Conservation (phyloP, 805 yeast genomes). For the Wickerhamiella australiensis region DNA sequence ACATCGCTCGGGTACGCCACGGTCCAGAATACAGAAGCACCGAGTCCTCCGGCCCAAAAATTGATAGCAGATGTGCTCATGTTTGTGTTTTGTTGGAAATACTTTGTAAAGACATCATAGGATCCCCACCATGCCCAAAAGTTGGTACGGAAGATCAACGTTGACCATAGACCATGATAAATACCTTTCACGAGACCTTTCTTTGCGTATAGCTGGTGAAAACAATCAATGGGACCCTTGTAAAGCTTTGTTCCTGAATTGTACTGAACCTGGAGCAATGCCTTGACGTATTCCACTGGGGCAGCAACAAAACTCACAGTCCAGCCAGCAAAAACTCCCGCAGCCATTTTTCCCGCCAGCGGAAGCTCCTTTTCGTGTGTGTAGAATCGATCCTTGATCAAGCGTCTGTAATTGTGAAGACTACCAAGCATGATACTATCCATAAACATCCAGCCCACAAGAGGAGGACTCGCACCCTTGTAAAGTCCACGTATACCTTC, state of each 20-base stretch:
- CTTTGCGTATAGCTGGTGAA: constrained; percentile 29
- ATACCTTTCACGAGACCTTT: constrained; percentile 55
- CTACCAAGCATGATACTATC: constrained; percentile 86
- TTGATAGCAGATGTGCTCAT: constrained; percentile 60
- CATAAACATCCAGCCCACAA: constrained; percentile 89
- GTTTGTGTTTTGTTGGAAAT: constrained; percentile 51
- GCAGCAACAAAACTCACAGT: constrained; percentile 94
- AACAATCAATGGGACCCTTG: constrained; percentile 71
- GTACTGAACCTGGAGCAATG: constrained; percentile 79
- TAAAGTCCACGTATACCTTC: constrained; percentile 76
- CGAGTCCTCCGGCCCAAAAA: constrained; percentile 85
- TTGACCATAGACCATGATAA: constrained; percentile 72
- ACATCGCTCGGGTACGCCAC: constrained; percentile 85
- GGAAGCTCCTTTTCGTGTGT: constrained; percentile 53
- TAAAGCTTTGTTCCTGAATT: constrained; percentile 57
- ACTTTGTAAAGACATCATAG: constrained; percentile 63
- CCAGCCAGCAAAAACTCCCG: constrained; percentile 73
- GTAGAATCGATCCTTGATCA: constrained; percentile 53
- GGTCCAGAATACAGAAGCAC: constrained; percentile 74
- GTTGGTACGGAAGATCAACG: constrained; percentile 77
- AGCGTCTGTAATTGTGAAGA: constrained; percentile 59
- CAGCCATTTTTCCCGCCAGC: constrained; percentile 57
- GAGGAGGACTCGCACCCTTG: constrained; percentile 86
- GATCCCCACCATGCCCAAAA: constrained; percentile 93
- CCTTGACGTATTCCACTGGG: constrained; percentile 82